phyloP scores from a whole-genome alignment of 1,139 yeast species.

The Zygosaccharomyces pseudobailii region DNA sequence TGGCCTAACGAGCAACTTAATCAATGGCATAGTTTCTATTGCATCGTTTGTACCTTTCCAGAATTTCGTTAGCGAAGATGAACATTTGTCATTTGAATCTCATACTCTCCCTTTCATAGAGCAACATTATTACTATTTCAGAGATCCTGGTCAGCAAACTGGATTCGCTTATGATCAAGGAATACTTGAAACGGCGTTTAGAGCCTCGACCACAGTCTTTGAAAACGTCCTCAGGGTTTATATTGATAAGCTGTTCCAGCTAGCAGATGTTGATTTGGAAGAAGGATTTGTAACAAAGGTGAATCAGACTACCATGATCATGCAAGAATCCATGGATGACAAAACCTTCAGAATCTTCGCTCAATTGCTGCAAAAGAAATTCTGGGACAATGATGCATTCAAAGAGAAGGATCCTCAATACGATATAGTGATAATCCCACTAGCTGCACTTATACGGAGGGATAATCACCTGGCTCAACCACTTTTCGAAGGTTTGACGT shows the following conservation, averaged over 20 bases:
- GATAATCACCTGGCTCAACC: constrained; percentile 40
- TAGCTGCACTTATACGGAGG: constrained; percentile 64
- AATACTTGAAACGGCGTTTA: constrained; percentile 52
- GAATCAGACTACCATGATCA: constrained; percentile 61
- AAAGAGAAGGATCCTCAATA: constrained; percentile 31
- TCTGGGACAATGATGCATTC: constrained; percentile 61
- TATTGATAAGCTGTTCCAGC: constrained; percentile 53
- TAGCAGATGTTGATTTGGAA: constrained; percentile 70
- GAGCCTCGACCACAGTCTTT: constrained; percentile 72
- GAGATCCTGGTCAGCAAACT: constrained; percentile 29
- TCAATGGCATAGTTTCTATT: constrained; percentile 66
- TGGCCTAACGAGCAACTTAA: constrained; percentile 62
- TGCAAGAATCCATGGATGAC: constrained; percentile 68
- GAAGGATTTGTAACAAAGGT: constrained; percentile 43
- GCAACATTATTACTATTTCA: constrained; percentile 52
- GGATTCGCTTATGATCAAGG: constrained; percentile 40
- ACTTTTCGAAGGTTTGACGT: constrained; percentile 26
- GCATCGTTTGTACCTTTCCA: constrained; percentile 70
- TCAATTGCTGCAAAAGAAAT: constrained; percentile 48
- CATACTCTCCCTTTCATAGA: constrained; percentile 50
- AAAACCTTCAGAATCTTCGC: constrained; percentile 44
- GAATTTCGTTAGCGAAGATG: constrained; percentile 41
- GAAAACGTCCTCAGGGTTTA: constrained; percentile 55
- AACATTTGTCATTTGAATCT: constrained; percentile 55
- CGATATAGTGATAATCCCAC: constrained; percentile 49